These are phyloP conservation scores for Plasmodium fragile DNA, from an alignment of 169 alveolate species.

Conservation along the genomic window DNA sequence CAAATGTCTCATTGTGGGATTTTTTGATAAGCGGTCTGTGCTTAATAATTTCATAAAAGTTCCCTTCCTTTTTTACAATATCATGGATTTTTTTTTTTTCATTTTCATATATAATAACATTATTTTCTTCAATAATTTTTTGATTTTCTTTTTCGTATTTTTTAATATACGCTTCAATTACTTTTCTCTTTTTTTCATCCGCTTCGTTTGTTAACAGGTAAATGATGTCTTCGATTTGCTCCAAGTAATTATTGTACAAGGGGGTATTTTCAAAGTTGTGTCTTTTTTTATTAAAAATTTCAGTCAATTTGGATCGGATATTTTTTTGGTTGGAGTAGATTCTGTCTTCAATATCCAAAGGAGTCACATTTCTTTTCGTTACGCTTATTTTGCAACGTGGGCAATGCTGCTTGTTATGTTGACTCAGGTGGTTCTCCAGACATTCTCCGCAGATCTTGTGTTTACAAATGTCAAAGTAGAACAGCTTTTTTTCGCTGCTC, in stretches of 20 bases:
- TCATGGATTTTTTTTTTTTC: slow-evolving; percentile 80
- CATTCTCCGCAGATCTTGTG: slow-evolving; percentile 74
- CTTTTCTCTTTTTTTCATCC: slow-evolving; percentile 78
- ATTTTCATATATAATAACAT: slow-evolving; percentile 78
- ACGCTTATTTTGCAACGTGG: slow-evolving; percentile 63
- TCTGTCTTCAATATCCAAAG: slow-evolving; percentile 64
- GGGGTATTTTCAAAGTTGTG: slow-evolving; percentile 85
- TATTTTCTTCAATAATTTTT: slow-evolving; percentile 79
- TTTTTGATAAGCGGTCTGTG: slow-evolving; percentile 82
- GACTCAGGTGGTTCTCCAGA: slow-evolving; percentile 46
- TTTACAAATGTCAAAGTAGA: slow-evolving; percentile 51
- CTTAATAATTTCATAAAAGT: slow-evolving; percentile 85
- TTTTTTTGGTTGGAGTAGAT: slow-evolving; percentile 54
- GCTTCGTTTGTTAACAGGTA: slow-evolving; percentile 73
- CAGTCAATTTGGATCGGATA: slow-evolving; percentile 38
- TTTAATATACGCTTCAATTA: slow-evolving; percentile 80
- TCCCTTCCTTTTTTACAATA: slow-evolving; percentile 83
- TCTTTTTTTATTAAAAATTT: slow-evolving; percentile 84
- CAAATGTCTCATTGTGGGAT: slow-evolving; percentile 36
- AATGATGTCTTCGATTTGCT: slow-evolving; percentile 78
- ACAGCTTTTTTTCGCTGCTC: slow-evolving; percentile 53
- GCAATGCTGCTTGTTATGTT: slow-evolving; percentile 56
- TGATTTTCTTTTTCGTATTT: slow-evolving; percentile 81
- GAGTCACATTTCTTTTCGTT: slow-evolving; percentile 33
- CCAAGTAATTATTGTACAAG: slow-evolving; percentile 82